Conservation (phyloP, 768 basidiomycete species). For the Kwoniella europaea region DNA sequence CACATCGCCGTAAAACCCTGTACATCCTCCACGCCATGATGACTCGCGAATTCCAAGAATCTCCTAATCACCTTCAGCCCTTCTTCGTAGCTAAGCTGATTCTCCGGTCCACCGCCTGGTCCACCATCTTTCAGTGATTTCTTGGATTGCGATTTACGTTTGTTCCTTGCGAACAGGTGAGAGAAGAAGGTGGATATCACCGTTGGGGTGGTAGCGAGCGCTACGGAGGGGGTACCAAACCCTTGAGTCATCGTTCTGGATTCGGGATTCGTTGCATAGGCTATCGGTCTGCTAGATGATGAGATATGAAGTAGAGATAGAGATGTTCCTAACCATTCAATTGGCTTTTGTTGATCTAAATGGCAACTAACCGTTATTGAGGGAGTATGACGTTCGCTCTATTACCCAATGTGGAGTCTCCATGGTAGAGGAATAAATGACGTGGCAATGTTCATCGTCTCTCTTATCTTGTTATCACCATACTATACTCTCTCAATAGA, state of each 20-base stretch:
- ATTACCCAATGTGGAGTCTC: neutral
- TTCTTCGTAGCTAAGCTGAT: constrained; percentile 57
- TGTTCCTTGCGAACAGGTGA: constrained; percentile 45
- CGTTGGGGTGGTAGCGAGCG: constrained; percentile 51
- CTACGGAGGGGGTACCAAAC: constrained; percentile 41
- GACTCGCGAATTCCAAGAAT: constrained; percentile 56
- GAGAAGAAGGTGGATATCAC: constrained; percentile 55
- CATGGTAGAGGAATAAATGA: neutral
- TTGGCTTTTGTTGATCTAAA: neutral
- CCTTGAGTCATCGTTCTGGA: constrained; percentile 19
- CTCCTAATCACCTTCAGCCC: constrained; percentile 55
- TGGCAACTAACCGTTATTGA: neutral
- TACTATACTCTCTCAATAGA: neutral
- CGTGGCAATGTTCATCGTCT: constrained; percentile 1
- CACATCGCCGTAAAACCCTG: constrained; percentile 57
- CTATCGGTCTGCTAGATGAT: neutral
- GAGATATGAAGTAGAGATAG: neutral
- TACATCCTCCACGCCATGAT: constrained; percentile 57
- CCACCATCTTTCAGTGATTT: constrained; percentile 44
- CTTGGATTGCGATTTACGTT: constrained; percentile 30
- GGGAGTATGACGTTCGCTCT: neutral
- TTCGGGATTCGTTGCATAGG: neutral
- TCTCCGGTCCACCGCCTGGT: constrained; percentile 42
- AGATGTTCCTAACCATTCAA: neutral
- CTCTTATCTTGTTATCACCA: constrained; percentile 14